Conservation (phyloP, 202 grass and related monocot genomes). For the Hordeum pubiflorum region DNA sequence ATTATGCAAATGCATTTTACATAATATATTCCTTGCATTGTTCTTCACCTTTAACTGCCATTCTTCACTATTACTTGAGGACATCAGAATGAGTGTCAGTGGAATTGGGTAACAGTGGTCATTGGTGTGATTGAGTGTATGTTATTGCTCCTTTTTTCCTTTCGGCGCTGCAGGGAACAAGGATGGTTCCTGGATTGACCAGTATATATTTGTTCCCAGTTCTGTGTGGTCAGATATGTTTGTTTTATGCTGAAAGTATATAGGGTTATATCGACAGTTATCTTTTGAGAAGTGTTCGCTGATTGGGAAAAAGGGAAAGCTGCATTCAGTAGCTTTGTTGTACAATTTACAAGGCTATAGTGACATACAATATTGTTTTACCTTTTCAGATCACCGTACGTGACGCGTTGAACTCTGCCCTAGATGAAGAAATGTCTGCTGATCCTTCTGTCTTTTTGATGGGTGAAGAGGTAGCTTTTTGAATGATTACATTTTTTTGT, state of each 20-base stretch:
- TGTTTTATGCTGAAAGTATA: background rate
- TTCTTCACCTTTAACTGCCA: background rate
- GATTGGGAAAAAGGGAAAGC: background rate
- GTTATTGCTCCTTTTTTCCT: background rate
- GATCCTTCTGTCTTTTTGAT: slow-evolving; percentile 95
- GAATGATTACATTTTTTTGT: background rate
- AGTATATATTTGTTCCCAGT: background rate
- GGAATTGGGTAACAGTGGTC: background rate
- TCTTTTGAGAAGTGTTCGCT: background rate
- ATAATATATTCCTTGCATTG: background rate
- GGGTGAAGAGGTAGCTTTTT: slow-evolving; percentile 78
- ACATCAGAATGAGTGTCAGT: background rate
- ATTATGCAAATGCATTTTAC: background rate
- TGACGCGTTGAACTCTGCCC: slow-evolving; percentile 86
- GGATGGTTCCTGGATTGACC: background rate
- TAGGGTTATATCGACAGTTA: background rate
- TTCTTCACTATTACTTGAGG: background rate
- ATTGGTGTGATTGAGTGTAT: background rate
- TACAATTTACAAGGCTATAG: background rate
- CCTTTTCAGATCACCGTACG: slow-evolving; percentile 78
- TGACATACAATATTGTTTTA: slow-evolving; percentile 20
- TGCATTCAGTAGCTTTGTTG: background rate
- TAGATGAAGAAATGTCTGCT: slow-evolving; percentile 97
- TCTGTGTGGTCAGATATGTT: background rate
- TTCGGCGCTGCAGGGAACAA: background rate